Evolutionary conservation across 75 land plant species (phyloP), one percentile per base, ranked within the genome.

Genomic region (Cupressus sempervirens): DNA sequence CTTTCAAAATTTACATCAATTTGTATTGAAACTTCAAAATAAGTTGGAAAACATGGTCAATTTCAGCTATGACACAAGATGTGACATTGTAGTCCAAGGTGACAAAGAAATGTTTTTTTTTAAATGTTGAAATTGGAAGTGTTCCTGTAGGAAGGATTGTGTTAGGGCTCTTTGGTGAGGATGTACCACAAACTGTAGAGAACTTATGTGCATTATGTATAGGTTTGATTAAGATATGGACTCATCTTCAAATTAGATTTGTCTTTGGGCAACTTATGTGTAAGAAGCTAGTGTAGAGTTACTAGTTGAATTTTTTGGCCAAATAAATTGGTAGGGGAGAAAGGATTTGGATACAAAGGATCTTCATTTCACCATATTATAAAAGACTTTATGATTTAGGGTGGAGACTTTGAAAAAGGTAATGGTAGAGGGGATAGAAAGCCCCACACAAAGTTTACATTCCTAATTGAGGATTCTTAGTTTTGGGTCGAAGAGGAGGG

Each of bases 141-240:
- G 88, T 86, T 65, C 83, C 88, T 67, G 98, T 81, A 40, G 98
- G 97, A 20, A 93, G 95, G 84, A 84, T 96, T 86, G 95, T 95
- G 34, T 87, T 96, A 40, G 98, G 98, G 14, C 84, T 95, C 11
- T 96, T 73, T 87, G 98, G 98, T 46, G 96, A 96, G 83, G 97
- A 88, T 84, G 98, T 96, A 40, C 98, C 98, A 0, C 88, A 91
- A 83, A 96, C 97, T 13, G 95, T 87, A 3, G 98, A 96, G 84
- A 96, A 96, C 56, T 96, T 96, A 86, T 94, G 97, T 53, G 97
- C 97, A 45, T 90, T 95, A 12, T 96, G 98, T 88, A 96, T 97
- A 86, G 98, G 98, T 72, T 72, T 72, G 74, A 7, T 62, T 62
- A 62, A 32, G 15, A 32, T 72, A 30, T 72, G 32, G 29, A 68